Evolutionary conservation across 1,139 yeast species (phyloP), one percentile per base, ranked within the genome.

Genomic region (Trichomonascaceae sp.): DNA sequence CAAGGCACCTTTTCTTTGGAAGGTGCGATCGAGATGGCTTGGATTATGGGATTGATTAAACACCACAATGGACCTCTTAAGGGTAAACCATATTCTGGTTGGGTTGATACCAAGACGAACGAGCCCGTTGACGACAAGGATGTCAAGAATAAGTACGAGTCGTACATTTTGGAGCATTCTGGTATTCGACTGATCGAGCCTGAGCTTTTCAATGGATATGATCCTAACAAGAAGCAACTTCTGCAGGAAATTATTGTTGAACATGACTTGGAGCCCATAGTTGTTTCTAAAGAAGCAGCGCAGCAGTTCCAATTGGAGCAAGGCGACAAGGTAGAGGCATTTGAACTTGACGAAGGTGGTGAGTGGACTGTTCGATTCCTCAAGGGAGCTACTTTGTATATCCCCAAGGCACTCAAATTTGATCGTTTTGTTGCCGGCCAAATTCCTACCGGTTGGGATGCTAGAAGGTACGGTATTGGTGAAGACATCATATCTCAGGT

Each of bases 341-440:
- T 90, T 71, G 95, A 88, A 69, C 84, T 88, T 63, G 85, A 86
- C 60, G 96, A 85, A 61, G 76, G 89, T 63, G 98, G 96, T 66
- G 97, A 93, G 75, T 93, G 82, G 79, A 83, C 96, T 53, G 96
- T 93, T 59, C 83, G 82, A 65, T 80, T 93, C 71, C 79, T 91
- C 73, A 88, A 88, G 82, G 99, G 99, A 66, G 96, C 99, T 54
- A 82, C 87, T 52, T 81, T 93, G 66, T 84, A 74, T 71, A 82
- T 93, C 74, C 99, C 99, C 71, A 93, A 93, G 82, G 99, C 99
- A 43, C 81, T 93, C 71, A 85, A 84, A 76, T 91, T 87, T 66
- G 96, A 93, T 76, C 85, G 99, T 73, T 78, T 93, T 64, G 99
- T 93, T 68, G 98, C 99, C 60, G 99, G 99, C 71, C 99, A 93